Percentiles rank a stretch among this genome's conserved stretches.
Evolutionary conservation across 768 basidiomycete genomes (phyloP).

Genomic region (Psilocybe subaeruginosa): DNA sequence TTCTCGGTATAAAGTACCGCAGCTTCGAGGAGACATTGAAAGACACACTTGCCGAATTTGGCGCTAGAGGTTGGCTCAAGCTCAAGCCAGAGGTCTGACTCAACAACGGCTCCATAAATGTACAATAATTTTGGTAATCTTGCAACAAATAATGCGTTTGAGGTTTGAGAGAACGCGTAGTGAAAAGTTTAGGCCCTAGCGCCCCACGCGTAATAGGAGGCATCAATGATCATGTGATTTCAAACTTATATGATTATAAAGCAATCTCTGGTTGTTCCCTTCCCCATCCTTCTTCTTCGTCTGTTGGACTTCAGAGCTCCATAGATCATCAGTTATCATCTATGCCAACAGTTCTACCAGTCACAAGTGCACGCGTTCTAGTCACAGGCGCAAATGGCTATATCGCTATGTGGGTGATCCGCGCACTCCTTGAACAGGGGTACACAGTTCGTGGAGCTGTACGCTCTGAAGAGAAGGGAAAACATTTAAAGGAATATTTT

Average conservation of each 20-base stretch:
- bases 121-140: no score
- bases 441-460: slow-evolving; percentile 5
- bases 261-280: background rate
- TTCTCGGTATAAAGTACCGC: slow-evolving; percentile 11
- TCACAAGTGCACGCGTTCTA: background rate
- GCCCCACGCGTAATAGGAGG: no score
- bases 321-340: no score
- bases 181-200: no score
- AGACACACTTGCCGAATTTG: slow-evolving; percentile 5
- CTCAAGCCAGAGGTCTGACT: background rate
- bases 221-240: no score
- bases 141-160: no score
- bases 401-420: slow-evolving; percentile 9
- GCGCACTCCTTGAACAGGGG: slow-evolving; percentile 4
- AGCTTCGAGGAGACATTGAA: background rate
- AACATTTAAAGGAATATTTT: background rate
- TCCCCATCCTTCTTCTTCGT: background rate
- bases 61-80: background rate
- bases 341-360: slow-evolving; percentile 2
- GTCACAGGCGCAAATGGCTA: slow-evolving; percentile 10
- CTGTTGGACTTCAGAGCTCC: no score
- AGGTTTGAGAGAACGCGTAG: no score
- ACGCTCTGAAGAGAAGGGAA: slow-evolving; percentile 3
- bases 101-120: no score
- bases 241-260: no score